Evolutionary conservation across 108 stramenopile species (phyloP).

Genomic region (Skeletonema marinoi): DNA sequence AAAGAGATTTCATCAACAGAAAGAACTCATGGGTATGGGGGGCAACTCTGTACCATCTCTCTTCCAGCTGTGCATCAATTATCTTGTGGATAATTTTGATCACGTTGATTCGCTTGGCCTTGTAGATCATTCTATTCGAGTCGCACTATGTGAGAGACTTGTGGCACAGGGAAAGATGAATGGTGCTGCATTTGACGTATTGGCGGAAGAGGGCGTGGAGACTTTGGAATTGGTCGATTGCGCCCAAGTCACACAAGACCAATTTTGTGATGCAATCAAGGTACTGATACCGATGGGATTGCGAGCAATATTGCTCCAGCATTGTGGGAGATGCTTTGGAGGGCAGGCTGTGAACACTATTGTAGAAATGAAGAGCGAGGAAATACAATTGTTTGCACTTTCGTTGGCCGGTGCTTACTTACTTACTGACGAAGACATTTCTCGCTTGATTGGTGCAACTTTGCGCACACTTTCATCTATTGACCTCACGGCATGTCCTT

Average conservation of each 20-base stretch:
- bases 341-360: constrained; percentile 56
- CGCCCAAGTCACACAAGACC: constrained; percentile 70
- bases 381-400: constrained; percentile 58
- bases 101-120: constrained; percentile 73
- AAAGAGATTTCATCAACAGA: constrained; percentile 50
- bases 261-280: constrained; percentile 38
- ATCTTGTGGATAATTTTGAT: constrained; percentile 75
- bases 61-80: constrained; percentile 67
- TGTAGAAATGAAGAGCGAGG: constrained; percentile 17
- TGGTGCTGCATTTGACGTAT: constrained; percentile 70
- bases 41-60: constrained; percentile 57
- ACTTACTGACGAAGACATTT: constrained; percentile 66
- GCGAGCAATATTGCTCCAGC: constrained; percentile 60
- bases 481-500: constrained; percentile 74
- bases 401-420: constrained; percentile 82
- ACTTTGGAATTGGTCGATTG: constrained; percentile 78
- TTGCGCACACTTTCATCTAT: constrained; percentile 62
- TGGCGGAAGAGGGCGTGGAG: constrained; percentile 71
- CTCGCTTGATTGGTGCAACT: constrained; percentile 53
- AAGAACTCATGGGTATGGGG: constrained; percentile 20
- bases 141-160: constrained; percentile 61
- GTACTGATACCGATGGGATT: constrained; percentile 51
- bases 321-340: constrained; percentile 83
- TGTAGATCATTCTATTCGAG: constrained; percentile 66
- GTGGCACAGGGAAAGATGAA: constrained; percentile 65